A percentile compares a stretch with the other conserved stretches of the same genome.
These are phyloP conservation scores for Lipomyces chichibuensis DNA, from an alignment of 805 yeast genomes.

Conservation along the genomic window DNA sequence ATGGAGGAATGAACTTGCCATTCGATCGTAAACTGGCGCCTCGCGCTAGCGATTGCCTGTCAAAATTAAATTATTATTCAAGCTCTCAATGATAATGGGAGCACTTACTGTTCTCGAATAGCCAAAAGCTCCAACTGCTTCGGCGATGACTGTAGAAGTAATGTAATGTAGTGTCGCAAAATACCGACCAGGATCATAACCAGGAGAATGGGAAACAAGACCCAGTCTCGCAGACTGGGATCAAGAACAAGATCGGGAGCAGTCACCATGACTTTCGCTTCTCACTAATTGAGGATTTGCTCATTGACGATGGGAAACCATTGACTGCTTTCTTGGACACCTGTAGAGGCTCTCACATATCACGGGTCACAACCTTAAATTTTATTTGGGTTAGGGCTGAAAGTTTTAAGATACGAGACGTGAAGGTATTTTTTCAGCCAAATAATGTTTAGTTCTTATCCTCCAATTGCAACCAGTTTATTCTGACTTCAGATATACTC, in stretches of 20 bases:
- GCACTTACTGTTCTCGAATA: constrained; percentile 54
- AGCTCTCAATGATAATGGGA: constrained; percentile 12
- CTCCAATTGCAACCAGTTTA: neutral
- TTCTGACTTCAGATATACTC: neutral
- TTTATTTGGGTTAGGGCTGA: neutral
- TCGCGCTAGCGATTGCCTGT: constrained; percentile 59
- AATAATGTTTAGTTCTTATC: neutral
- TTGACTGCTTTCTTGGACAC: too few species aligned
- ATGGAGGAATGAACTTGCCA: constrained; percentile 54
- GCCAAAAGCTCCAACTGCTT: constrained; percentile 57
- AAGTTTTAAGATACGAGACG: neutral
- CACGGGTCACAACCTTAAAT: neutral
- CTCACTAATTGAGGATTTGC: neutral
- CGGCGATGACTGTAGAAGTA: constrained; percentile 61
- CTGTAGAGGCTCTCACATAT: too few species aligned
- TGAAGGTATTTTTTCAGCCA: neutral
- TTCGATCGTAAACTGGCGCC: constrained; percentile 62
- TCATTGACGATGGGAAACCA: neutral
- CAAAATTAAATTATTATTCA: constrained; percentile 27
- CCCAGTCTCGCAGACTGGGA: constrained; percentile 86
- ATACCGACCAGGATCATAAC: constrained; percentile 90
- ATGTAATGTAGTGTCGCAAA: constrained; percentile 67
- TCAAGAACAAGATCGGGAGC: constrained; percentile 68
- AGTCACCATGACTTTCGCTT: constrained; percentile 17
- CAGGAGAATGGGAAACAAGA: constrained; percentile 80